Base-by-base conservation (phyloP, 257 asterid species). In the Anisodus acutangulus region DNA sequence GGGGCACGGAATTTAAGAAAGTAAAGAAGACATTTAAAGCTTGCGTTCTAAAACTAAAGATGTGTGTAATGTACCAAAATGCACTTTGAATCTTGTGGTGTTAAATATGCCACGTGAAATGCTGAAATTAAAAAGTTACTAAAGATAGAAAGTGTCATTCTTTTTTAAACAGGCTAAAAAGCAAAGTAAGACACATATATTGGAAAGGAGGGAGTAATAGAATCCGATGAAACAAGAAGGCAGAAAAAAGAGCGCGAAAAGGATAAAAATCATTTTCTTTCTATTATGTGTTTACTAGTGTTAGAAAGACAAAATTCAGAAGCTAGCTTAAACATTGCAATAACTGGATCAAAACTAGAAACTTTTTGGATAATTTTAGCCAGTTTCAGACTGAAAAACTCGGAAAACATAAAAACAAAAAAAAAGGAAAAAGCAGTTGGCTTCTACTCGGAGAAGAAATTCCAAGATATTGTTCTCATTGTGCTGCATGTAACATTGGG, bases 371-470 rank as follows among this genome's bases (percentile, higher is more conserved):
- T 35, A 71, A 17, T 71, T 43, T 71, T 49, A 9, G 57, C 15
- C 57, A 43, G 13, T n/a, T 71, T 49, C 57, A n/a, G 37, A 71
- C 79, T 70, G 17, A 9, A 9, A 70, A 17, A 8, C 9, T 70
- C 43, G 17, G 57, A 69, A 69, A 69, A 69, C 19, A 39, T 39
- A n/a, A 7, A 39, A 68, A 39, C 26, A 9, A 16, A 43, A 69
- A 22, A 59, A 17, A 0, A 59, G 54, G 54, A 41, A 39, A 69
- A 16, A 45, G 17, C 54, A 69, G 2, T 16, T 17, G 78, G 11
- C 78, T 69, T 69, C 54, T 69, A 69, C 41, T 69, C n/a, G 35
- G 78, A 69, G 78, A 69, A 69, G 15, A 69, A 69, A 41, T 69
- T 41, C 4, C 78, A 69, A 41, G 78, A 39, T 69, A 41, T 41